Evolutionary conservation across 352 stramenopile genomes (phyloP), one percentile per base, ranked within the genome.

Genomic region (Blastocystis sp.): DNA sequence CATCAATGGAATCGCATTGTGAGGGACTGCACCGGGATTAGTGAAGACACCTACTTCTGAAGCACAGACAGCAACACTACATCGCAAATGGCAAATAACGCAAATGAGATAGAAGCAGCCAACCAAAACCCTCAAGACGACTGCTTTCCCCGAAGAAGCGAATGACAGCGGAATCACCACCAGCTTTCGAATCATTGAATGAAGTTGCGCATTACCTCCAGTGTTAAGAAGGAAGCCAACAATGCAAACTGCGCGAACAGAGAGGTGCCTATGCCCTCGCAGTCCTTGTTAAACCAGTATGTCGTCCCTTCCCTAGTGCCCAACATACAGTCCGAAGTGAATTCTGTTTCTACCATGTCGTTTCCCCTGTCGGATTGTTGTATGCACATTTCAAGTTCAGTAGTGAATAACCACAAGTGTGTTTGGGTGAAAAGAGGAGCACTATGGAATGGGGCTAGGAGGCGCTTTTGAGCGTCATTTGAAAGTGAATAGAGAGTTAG

Each of bases 11-110:
- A 57, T 28, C 19, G 74, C 74, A 28, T 68, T 68, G 43, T 84
- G 74, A 43, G 74, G 74, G 66, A 84, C 52, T 11, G 74, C 74
- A 2, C 74, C 74, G n/a, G 74, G 74, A 57, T 84, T 84, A 11
- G 57, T 60, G 28, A 84, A 84, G n/a, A 68, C 19, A 48, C 52
- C 74, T 84, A 81, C 3, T 42, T 9, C 48, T 11, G 21, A 70
- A n/a, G 3, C 21, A 64, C 17, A 4, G 0, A 38, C 10, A 14
- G 74, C 19, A 57, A 59, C 17, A 28, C 21, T 68, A 84, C 74
- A 84, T 24, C 74, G 45, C 6, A 84, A 38, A 52, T 84, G 74
- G 24, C 48, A 68, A 11, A 52, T 52, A 14, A 4, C 4, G 24
- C 21, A 70, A 0, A 84, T 4, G 3, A 69, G 40, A 84, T 68